Conservation (phyloP, 352 stramenopile genomes). For the Phytophthora litchii region DNA sequence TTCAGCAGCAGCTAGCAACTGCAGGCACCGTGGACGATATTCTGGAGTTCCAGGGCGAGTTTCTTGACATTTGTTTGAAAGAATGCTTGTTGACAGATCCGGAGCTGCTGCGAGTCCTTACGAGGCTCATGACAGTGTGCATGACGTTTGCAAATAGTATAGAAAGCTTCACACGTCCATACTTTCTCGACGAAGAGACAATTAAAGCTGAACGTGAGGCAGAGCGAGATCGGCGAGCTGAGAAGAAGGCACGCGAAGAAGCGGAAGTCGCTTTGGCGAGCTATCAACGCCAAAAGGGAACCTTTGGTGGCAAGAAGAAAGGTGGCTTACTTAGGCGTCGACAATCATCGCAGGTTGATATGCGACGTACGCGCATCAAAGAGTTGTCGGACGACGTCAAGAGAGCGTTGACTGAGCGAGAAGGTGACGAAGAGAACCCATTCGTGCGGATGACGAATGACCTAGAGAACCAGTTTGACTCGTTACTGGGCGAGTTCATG, state of each 20-base stretch:
- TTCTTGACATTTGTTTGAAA: conserved; percentile 96
- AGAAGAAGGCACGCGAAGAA: conserved; percentile 82
- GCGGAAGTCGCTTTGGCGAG: conserved; percentile 74
- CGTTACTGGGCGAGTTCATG: conserved; percentile 89
- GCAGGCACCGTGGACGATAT: conserved; percentile 95
- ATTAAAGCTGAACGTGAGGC: conserved; percentile 84
- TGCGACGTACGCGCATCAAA: conserved; percentile 81
- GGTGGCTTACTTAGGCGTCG: conserved; percentile 54
- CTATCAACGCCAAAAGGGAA: conserved; percentile 56
- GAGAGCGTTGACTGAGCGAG: conserved; percentile 66
- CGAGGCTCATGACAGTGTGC: conserved; percentile 97
- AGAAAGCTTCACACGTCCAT: conserved; percentile 87
- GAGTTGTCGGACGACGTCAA: conserved; percentile 82
- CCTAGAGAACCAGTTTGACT: conserved; percentile 88
- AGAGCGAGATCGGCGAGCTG: conserved; percentile 75
- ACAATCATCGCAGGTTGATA: conserved; percentile 79
- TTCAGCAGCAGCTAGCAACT: conserved; percentile 84
- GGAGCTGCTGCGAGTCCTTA: conserved; percentile 93
- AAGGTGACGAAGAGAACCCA: conserved; percentile 71
- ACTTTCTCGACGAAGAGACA: conserved; percentile 85
- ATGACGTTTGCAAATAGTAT: conserved; percentile 95
- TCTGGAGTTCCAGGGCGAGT: conserved; percentile 93
- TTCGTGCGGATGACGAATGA: conserved; percentile 83
- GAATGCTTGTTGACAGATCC: conserved; percentile 97
- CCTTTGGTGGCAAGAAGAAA: conserved; percentile 60